Evolutionary conservation across 1,284 basidiomycete genomes (phyloP).

Genomic region (Cutaneotrichosporon daszewskae): DNA sequence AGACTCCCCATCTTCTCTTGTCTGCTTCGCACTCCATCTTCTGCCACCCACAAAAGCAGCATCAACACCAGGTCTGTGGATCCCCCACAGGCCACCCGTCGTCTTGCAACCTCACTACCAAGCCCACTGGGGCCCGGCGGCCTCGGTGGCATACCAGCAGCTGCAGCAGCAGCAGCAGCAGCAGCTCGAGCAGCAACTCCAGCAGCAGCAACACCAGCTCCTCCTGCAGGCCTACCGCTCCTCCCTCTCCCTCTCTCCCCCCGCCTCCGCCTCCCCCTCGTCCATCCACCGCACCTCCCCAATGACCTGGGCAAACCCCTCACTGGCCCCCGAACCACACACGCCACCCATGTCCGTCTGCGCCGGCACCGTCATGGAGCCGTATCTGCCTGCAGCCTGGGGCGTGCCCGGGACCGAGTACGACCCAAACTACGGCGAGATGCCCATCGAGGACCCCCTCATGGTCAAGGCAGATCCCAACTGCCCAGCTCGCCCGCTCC

Average conservation of each 20-base stretch:
- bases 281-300: slow-evolving; percentile 15
- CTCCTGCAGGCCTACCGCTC: slow-evolving; percentile 7
- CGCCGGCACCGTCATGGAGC: slow-evolving; percentile 9
- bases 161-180: slow-evolving; percentile 4
- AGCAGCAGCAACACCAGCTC: background rate
- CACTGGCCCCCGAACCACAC: slow-evolving; percentile 8
- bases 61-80: slow-evolving; percentile 12
- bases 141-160: slow-evolving; percentile 11
- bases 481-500: slow-evolving; percentile 8
- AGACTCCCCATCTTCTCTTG: too few species aligned
- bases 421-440: slow-evolving; percentile 1
- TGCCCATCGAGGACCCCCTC: slow-evolving; percentile 8
- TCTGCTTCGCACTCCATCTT: too few species aligned
- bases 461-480: slow-evolving; percentile 14
- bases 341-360: slow-evolving; percentile 12
- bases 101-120: slow-evolving; percentile 16
- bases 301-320: slow-evolving; percentile 13
- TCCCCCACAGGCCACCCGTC: slow-evolving; percentile 11
- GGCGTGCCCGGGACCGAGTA: slow-evolving; percentile 6
- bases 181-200: background rate
- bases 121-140: slow-evolving; percentile 17
- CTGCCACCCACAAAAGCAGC: background rate
- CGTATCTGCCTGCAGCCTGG: slow-evolving; percentile 4
- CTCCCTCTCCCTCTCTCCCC: slow-evolving; percentile 16
- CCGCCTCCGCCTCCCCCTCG: slow-evolving; percentile 10